Conservation (phyloP, 371 early-diverging fungal genomes). For the Zychaea mexicana region DNA sequence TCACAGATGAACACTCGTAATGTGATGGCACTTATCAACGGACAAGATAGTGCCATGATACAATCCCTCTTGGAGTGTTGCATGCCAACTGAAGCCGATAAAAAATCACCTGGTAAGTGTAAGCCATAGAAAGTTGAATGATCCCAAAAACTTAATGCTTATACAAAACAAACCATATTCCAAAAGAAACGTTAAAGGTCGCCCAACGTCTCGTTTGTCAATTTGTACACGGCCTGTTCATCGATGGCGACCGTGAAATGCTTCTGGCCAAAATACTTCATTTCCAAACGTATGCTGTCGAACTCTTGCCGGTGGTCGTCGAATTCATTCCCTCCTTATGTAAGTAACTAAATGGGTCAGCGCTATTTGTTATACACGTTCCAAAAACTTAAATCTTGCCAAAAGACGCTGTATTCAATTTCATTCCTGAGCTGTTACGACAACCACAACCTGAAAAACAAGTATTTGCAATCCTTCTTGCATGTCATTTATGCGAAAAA, state of each 20-base stretch:
- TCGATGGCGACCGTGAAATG: slow-evolving; percentile 56
- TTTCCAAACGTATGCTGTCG: slow-evolving; percentile 61
- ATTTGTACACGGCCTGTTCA: slow-evolving; percentile 58
- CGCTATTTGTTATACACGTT: neutral
- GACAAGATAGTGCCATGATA: slow-evolving; percentile 55
- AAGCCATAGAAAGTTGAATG: neutral
- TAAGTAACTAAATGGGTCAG: slow-evolving; percentile 14
- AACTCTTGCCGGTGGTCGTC: slow-evolving; percentile 57
- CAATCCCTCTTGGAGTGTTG: slow-evolving; percentile 48
- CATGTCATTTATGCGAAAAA: slow-evolving; percentile 49
- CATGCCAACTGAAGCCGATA: slow-evolving; percentile 24
- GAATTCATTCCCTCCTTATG: slow-evolving; percentile 57
- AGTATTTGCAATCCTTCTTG: slow-evolving; percentile 53
- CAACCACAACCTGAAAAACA: slow-evolving; percentile 51
- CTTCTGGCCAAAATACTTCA: slow-evolving; percentile 61
- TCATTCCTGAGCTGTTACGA: slow-evolving; percentile 51
- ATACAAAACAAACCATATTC: too few relatives aligned
- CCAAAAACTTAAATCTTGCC: neutral
- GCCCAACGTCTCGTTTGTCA: slow-evolving; percentile 50
- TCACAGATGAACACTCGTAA: slow-evolving; percentile 47
- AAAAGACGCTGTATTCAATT: slow-evolving; percentile 51
- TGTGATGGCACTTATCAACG: slow-evolving; percentile 50
- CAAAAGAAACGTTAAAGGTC: slow-evolving; percentile 32
- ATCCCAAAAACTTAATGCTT: neutral
- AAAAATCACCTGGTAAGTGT: slow-evolving; percentile 27